Base-by-base conservation (phyloP, 2,329 filamentous ascomycete species). In the Colletotrichum gigasporum region DNA sequence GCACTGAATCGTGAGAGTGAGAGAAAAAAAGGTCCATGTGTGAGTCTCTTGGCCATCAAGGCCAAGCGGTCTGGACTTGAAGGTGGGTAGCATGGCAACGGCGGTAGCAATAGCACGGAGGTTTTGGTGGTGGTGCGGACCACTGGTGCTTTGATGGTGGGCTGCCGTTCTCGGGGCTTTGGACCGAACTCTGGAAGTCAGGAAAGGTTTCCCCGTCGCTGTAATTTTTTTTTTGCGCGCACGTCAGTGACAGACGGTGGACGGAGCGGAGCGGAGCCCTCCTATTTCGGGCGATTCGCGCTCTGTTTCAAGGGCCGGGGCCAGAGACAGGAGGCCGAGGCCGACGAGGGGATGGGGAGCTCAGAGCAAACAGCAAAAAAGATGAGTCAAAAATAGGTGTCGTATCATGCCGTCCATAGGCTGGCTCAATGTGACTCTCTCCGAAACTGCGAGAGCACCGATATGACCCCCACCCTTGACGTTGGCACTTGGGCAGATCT, bases 231-330 rank as follows among this genome's bases (percentile, higher is more conserved):
- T 18, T n/a, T 52, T 22, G 14, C 35, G 59, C 45, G 24, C 24
- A 11, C 18, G 9, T 20, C 39, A 55, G 54, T 53, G 54, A 52
- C 24, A 58, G 18, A 18, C 44, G n/a, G 44, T 50, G 34, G 41
- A 53, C 61, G 56, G 61, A 64, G 61, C 61, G 61, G 56, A 64
- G 61, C 61, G 61, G 55, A 61, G 61, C 39, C 34, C 28, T 54
- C 55, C 61, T 61, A 64, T 61, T 61, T 64, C 56, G 61, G 56
- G 61, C 61, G 61, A 58, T 60, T 61, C 47, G 32, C 30, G 20
- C 35, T 32, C 50, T 42, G 56, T 64, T 64, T 64, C 61, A 50
- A 64, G 61, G 56, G 56, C 42, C 47, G 56, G 56, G 55, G 48
- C 61, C 48, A 51, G 61, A 64, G 56, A 61, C 61, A 54, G 48